These are phyloP conservation scores for Bonia amplexicaulis DNA, from an alignment of 176 grass and related monocot species.

Conservation along the genomic window DNA sequence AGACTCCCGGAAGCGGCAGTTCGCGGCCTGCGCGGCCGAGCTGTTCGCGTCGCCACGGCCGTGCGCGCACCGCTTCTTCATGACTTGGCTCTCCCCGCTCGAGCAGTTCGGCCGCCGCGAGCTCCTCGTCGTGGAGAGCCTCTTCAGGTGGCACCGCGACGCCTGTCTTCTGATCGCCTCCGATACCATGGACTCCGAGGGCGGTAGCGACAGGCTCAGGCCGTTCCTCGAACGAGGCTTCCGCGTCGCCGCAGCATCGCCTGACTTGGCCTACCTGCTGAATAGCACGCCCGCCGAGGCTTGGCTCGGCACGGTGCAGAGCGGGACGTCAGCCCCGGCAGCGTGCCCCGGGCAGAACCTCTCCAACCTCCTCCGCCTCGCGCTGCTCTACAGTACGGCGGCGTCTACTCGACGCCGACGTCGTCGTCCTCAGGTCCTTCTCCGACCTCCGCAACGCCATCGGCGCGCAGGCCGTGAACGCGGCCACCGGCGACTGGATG, in stretches of 20 bases:
- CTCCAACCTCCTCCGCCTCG: conserved; percentile 84
- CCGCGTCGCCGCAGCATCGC: conserved; percentile 42
- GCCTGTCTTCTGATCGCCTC: conserved; percentile 81
- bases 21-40: conserved; percentile 41
- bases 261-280: conserved; percentile 60
- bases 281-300: conserved; percentile 42
- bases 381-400: conserved; percentile 65
- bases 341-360: conserved; percentile 77
- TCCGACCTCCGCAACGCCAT: conserved; percentile 56
- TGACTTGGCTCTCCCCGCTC: conserved; percentile 74
- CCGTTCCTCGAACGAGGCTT: conserved; percentile 57
- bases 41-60: conserved; percentile 28
- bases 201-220: conserved; percentile 38
- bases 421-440: conserved; percentile 58
- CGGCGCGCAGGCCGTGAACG: conserved; percentile 63
- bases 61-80: conserved; percentile 64
- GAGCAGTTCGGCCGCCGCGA: conserved; percentile 61
- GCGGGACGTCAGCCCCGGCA: conserved; percentile 56
- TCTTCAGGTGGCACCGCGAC: conserved; percentile 69
- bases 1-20: conserved; percentile 30
- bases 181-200: conserved; percentile 56
- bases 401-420: conserved; percentile 80
- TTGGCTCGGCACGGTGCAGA: conserved; percentile 42
- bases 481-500: conserved; percentile 52
- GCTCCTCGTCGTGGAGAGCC: conserved; percentile 65